Base-by-base conservation (phyloP, 106 monocot genomes). In the Dendrobium huoshanense region DNA sequence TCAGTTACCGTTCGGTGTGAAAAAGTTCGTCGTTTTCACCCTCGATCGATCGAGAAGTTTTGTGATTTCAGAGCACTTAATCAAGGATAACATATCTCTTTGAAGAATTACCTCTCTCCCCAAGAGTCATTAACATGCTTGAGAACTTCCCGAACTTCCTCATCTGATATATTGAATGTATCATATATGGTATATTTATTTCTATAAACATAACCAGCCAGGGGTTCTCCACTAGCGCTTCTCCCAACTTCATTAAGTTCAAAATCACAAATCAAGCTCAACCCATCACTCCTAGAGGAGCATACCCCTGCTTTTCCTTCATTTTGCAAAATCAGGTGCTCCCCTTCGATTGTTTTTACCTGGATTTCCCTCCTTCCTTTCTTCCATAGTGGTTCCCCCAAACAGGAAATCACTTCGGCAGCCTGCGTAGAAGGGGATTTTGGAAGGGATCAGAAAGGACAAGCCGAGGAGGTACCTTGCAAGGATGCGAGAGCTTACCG, bases 401-500 rank as follows among this genome's bases (percentile, higher is more conserved):
- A 18, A 41, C 4, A 1, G 16, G 9, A 24, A 44, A 15, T 29
- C 40, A 29, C 76, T 55, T 2, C 40, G 45, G 0, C 73, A 41
- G 33, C 49, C 20, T 8, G 42, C 40, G 17, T 77, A n/a, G 54
- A 83, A 41, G 45, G 75, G 45, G 29, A 48, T 27, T 65, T 43
- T 84, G 58, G 58, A 61, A 18, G 48, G 79, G 79, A 44, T 27
- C 27, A 18, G 55, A 72, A 41, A 68, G 51, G 76, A 80, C 31
- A 27, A 13, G 47, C 49, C 2, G 31, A 76, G 47, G 40, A 75
- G 55, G 72, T 80, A 80, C 27, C 75, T 55, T 27, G 22, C 67
- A 10, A 80, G 65, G 29, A 77, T 41, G 25, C 80, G 22, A 81
- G 80, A 77, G 77, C 72, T 80, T 77, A 45, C 48, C 7, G 9